These are phyloP conservation scores for Scedosporium minutisporum DNA, from an alignment of 2,329 filamentous ascomycete species.

Conservation along the genomic window DNA sequence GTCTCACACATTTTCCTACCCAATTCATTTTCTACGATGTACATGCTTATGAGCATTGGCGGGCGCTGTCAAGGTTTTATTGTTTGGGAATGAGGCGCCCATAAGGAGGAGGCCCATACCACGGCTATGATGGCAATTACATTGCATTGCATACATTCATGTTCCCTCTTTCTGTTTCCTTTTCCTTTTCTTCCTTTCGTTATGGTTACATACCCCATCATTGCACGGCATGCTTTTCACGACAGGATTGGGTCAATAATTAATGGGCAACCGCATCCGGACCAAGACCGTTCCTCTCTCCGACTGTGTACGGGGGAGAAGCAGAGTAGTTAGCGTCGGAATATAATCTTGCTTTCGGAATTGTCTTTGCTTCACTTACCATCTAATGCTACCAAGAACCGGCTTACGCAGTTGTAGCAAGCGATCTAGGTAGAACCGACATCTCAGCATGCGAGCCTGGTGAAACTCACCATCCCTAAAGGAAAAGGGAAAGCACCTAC, in stretches of 20 bases:
- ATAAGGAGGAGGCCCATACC: neutral
- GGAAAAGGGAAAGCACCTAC: constrained; percentile 28
- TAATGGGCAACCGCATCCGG: constrained; percentile 32
- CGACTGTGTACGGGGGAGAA: constrained; percentile 28
- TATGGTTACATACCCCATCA: neutral
- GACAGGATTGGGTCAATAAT: constrained; percentile 7
- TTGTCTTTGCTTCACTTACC: constrained; percentile 34
- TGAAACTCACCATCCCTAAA: neutral
- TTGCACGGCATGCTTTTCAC: neutral
- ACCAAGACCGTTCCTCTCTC: constrained; percentile 45
- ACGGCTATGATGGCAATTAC: neutral
- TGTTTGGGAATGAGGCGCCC: neutral
- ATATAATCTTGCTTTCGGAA: neutral
- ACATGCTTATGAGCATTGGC: neutral
- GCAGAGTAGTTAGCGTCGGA: neutral
- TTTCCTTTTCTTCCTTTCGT: neutral
- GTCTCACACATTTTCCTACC: constrained; percentile 10
- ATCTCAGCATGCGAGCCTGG: constrained; percentile 11
- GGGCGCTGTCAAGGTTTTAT: neutral
- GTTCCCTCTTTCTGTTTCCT: neutral
- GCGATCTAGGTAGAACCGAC: constrained; percentile 35
- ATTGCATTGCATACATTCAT: neutral
- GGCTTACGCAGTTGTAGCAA: constrained; percentile 76
- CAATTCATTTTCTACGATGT: neutral
- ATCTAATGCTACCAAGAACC: constrained; percentile 74